Conservation (phyloP, 495 filamentous ascomycete species). For the Xylaria castorea region DNA sequence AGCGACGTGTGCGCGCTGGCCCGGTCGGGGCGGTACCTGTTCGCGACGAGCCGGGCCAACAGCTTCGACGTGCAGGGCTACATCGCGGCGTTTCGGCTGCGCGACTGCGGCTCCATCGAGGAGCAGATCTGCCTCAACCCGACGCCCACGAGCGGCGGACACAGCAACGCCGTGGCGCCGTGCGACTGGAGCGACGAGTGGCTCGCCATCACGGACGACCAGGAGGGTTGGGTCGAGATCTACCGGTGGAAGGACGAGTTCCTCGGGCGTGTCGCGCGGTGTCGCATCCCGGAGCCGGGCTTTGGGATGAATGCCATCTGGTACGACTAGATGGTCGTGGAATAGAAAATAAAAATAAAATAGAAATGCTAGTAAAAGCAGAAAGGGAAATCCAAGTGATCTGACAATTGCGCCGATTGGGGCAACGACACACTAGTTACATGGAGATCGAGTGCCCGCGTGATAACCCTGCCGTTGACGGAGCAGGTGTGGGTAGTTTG, state of each 20-base stretch:
- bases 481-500: neutral
- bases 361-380: neutral
- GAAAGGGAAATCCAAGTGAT: neutral
- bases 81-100: slow-evolving; percentile 76
- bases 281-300: slow-evolving; percentile 77
- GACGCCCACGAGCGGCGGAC: slow-evolving; percentile 83
- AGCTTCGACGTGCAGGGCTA: slow-evolving; percentile 77
- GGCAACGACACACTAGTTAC: neutral
- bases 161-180: slow-evolving; percentile 82
- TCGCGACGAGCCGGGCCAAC: slow-evolving; percentile 82
- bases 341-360: neutral
- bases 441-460: neutral
- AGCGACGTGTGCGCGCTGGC: slow-evolving; percentile 78
- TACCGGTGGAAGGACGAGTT: slow-evolving; percentile 83
- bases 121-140: slow-evolving; percentile 79
- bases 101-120: slow-evolving; percentile 73
- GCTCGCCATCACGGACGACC: slow-evolving; percentile 83
- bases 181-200: slow-evolving; percentile 85
- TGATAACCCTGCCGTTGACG: neutral
- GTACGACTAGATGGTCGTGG: slow-evolving; percentile 66
- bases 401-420: neutral
- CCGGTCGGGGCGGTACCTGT: slow-evolving; percentile 70
- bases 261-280: slow-evolving; percentile 73
- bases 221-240: slow-evolving; percentile 84
- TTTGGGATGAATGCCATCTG: slow-evolving; percentile 92